These are phyloP conservation scores for Fragaria iinumae DNA, from an alignment of 306 rosid species.

Conservation along the genomic window DNA sequence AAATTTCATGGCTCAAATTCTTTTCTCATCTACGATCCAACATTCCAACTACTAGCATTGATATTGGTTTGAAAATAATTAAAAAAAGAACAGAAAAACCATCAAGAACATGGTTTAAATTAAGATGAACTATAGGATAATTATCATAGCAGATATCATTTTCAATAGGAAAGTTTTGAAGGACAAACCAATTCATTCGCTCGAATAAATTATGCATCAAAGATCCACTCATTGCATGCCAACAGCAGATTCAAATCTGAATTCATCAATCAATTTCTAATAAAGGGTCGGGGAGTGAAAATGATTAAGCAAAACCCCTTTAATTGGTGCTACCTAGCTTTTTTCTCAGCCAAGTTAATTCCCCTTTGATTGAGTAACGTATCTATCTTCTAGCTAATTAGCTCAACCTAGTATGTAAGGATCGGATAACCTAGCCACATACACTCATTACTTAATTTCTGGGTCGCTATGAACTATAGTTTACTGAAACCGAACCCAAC, in stretches of 20 bases:
- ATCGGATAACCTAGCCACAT: not conserved
- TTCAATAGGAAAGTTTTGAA: not conserved
- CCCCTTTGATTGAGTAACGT: conserved; percentile 1
- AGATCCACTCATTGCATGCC: conserved; percentile 9
- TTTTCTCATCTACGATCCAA: too few species aligned
- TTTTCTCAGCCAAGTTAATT: not conserved
- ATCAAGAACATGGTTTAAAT: not conserved
- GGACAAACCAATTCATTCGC: not conserved
- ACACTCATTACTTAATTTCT: not conserved
- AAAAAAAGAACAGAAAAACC: too few species aligned
- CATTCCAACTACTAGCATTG: not conserved
- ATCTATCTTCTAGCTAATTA: conserved; percentile 7
- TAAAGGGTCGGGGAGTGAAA: conserved; percentile 4
- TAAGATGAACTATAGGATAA: not conserved
- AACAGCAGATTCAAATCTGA: conserved; percentile 6
- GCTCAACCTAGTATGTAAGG: not conserved
- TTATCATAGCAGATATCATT: not conserved
- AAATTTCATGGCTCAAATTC: too few species aligned
- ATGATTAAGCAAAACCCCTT: conserved; percentile 4
- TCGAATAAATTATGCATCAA: not conserved
- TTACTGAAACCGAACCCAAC: conserved; percentile 15
- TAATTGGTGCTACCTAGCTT: conserved; percentile 6
- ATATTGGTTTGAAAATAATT: too few species aligned
- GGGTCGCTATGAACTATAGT: not conserved
- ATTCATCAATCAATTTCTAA: conserved; percentile 12